Conservation (phyloP, 177 flowering plant species). For the Vitis hybrid region DNA sequence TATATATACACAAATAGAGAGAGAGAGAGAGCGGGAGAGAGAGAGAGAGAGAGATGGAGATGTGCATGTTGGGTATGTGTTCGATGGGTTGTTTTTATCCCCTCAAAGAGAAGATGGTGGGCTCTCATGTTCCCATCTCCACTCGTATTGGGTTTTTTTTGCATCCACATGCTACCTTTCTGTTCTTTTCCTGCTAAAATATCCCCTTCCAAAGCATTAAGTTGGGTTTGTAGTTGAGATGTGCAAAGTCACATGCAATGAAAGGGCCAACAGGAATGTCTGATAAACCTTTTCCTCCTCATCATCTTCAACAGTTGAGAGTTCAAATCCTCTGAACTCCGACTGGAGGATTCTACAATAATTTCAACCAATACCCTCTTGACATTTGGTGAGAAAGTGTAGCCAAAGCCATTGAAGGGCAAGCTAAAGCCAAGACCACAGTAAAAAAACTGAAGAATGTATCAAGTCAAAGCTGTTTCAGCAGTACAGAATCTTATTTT, state of each 20-base stretch:
- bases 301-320: neutral
- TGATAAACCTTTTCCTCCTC: neutral
- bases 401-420: too few species aligned
- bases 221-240: conserved; percentile 1
- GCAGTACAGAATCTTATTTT: too few species aligned
- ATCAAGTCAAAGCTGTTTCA: too few species aligned
- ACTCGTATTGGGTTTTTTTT: conserved; percentile 1
- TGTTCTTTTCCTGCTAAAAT: conserved; percentile 10
- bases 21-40: neutral
- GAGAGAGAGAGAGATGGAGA: conserved; percentile 2
- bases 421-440: too few species aligned
- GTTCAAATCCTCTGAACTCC: neutral
- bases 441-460: too few species aligned
- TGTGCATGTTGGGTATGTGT: neutral
- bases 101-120: conserved; percentile 1
- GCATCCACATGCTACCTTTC: conserved; percentile 16
- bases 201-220: conserved; percentile 11
- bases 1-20: too few species aligned
- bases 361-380: neutral
- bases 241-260: conserved; percentile 9
- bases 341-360: neutral
- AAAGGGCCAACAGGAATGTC: conserved; percentile 4
- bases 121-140: conserved; percentile 6
- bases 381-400: neutral
- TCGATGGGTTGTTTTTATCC: conserved; percentile 6